Evolutionary conservation across 805 yeast species (phyloP), one percentile per base, ranked within the genome.

Genomic region (Torulaspora delbrueckii): DNA sequence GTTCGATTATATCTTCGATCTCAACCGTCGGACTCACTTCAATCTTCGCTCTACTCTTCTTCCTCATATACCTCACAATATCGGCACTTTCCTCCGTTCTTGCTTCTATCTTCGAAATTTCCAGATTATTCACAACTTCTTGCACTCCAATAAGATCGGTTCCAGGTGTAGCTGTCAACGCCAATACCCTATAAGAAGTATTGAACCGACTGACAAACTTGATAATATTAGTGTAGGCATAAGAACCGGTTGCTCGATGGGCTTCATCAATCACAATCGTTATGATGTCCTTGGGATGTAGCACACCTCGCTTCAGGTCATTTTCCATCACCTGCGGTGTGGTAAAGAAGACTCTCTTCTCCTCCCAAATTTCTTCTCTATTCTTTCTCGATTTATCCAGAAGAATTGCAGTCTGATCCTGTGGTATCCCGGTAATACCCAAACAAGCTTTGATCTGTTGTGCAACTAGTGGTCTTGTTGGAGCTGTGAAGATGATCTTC

Each of bases 311-410:
- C 34, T 77, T 73, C 50, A 93, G 70, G 65, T 93, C 99, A 65
- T 89, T 89, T 51, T 88, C 96, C 3, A 93, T 90, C 4, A 90
- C 95, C 58, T 93, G 99, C 0, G 99, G 99, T 0, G 99, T 93
- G 1, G 96, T 81, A 60, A 93, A 93, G 57, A 93, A 86, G 0
- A 95, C 88, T 30, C 89, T 71, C 54, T 83, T 85, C 2, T 72
- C 60, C 13, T 70, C 68, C 97, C 97, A 93, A n/a, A 86, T 80
- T 25, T 77, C 81, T 1, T 75, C 80, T 48, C 99, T 73, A 51
- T 83, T 81, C 9, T 67, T 67, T 68, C 83, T 60, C 54, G 73
- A 60, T 56, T 64, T 73, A 58, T 76, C 90, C 34, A 90, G 66
- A 46, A 90, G 66, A 39, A 90, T 85, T 0, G 96, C 95, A 1